phyloP scores from a whole-genome alignment of 805 yeast genomes.

The Geotrichum ghanense region DNA sequence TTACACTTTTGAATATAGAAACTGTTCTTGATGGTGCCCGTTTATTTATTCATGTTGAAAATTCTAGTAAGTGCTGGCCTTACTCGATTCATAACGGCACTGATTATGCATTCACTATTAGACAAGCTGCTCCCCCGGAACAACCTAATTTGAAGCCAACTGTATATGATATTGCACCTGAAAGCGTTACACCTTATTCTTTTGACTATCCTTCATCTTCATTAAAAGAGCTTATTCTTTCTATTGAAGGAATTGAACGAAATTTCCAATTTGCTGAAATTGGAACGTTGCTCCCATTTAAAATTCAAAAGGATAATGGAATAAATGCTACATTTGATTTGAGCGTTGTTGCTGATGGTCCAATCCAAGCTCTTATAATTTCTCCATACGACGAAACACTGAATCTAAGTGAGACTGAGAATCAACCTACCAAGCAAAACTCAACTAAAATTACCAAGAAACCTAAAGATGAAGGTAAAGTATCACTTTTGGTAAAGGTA shows the following conservation, averaged over 20 bases:
- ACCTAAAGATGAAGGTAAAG: constrained; percentile 41
- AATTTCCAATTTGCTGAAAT: constrained; percentile 82
- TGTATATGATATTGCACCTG: constrained; percentile 70
- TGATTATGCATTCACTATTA: constrained; percentile 73
- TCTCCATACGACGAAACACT: constrained; percentile 69
- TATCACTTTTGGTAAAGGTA: constrained; percentile 42
- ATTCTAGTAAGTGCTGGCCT: constrained; percentile 82
- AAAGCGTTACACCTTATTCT: constrained; percentile 94
- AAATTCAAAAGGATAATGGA: constrained; percentile 41
- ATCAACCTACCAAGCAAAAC: constrained; percentile 8
- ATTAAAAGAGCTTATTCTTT: constrained; percentile 64
- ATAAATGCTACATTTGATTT: constrained; percentile 56
- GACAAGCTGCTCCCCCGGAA: constrained; percentile 67
- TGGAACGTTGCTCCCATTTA: constrained; percentile 81
- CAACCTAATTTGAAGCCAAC: constrained; percentile 62
- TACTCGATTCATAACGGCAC: constrained; percentile 83
- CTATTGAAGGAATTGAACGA: constrained; percentile 64
- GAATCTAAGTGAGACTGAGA: constrained; percentile 53
- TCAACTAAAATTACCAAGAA: constrained; percentile 8
- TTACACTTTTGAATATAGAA: constrained; percentile 58
- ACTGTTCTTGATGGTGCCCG: constrained; percentile 69
- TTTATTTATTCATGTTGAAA: constrained; percentile 59
- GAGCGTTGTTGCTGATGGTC: constrained; percentile 94
- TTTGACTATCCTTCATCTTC: constrained; percentile 95
- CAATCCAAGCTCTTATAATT: constrained; percentile 77